phyloP scores from a whole-genome alignment of 129 eudicot genomes.

The Chrysanthemum makinoi region DNA sequence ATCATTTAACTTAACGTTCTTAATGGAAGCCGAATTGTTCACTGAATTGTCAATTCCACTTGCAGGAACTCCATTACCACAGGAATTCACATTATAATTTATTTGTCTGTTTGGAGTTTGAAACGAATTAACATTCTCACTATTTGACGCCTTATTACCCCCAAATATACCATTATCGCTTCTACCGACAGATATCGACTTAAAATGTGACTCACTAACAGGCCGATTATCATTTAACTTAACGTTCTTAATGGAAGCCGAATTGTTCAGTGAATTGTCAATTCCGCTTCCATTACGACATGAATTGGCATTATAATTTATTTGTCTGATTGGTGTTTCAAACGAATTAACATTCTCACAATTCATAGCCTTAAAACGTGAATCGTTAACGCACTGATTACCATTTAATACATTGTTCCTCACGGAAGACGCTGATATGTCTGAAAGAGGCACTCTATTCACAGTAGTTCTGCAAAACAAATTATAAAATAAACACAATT shows the following conservation, averaged over 20 bases:
- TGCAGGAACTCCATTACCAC: slow-evolving; percentile 19
- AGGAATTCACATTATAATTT: slow-evolving; percentile 16
- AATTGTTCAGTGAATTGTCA: slow-evolving; percentile 6
- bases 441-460: slow-evolving; percentile 58
- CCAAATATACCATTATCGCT: slow-evolving; percentile 9
- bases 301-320: no score
- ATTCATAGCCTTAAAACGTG: no score
- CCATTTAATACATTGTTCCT: no score
- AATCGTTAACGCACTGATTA: no score
- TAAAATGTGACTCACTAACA: neutral
- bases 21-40: slow-evolving; percentile 25
- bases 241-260: slow-evolving; percentile 18
- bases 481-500: slow-evolving; percentile 3
- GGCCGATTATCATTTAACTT: slow-evolving; percentile 24
- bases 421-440: slow-evolving; percentile 25
- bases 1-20: slow-evolving; percentile 19
- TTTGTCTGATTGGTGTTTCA: no score
- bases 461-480: slow-evolving; percentile 36
- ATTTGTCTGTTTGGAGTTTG: slow-evolving; percentile 32
- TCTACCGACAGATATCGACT: slow-evolving; percentile 8
- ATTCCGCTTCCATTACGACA: no score
- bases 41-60: slow-evolving; percentile 25
- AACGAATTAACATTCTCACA: no score
- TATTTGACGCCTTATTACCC: neutral
- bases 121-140: slow-evolving; percentile 26